Evolutionary conservation across 2,329 filamentous ascomycete genomes (phyloP), one percentile per base, ranked within the genome.

Genomic region (Venturia effusa): DNA sequence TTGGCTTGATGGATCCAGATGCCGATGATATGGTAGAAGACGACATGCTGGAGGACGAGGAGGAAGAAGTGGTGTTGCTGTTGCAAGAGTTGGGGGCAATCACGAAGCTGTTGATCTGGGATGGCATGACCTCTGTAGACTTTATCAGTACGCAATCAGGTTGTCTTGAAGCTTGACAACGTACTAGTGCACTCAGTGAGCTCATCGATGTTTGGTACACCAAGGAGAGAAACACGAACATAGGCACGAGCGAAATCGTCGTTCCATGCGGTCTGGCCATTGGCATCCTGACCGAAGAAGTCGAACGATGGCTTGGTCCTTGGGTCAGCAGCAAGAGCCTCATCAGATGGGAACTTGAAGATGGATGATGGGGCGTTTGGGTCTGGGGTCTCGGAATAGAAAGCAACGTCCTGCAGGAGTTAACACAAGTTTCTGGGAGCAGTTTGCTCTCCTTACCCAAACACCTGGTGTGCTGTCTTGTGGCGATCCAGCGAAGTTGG

Each of bases 151-250:
- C 10, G 8, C 4, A 34, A 57, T 1, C 30, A 15, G 3, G 4
- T 34, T 34, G 5, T 32, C 15, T 19, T 11, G n/a, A 13, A 17
- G n/a, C 59, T 39, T 34, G 67, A 67, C 43, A 69, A 61, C 19
- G 66, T 66, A 55, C 66, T 66, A 3, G 68, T 68, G 64, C 68
- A 70, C 61, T 69, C 69, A 17, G 62, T 65, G 60, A 70, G 45
- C 22, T 66, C 66, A 64, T 70, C 69, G 63, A 70, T 70, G 60
- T 69, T 69, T 64, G 67, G 68, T 7, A 70, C 68, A 54, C 69
- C 69, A 24, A 70, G 65, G 61, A 70, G 61, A 40, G 66, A 67
- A 45, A 69, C 62, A 11, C 68, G 66, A 19, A 67, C 66, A 55
- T 69, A 69, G 0, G 67, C 68, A 19, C 64, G 65, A 17, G 68